Conservation (phyloP, 1,284 basidiomycete genomes). For the Naganishia liquefaciens region DNA sequence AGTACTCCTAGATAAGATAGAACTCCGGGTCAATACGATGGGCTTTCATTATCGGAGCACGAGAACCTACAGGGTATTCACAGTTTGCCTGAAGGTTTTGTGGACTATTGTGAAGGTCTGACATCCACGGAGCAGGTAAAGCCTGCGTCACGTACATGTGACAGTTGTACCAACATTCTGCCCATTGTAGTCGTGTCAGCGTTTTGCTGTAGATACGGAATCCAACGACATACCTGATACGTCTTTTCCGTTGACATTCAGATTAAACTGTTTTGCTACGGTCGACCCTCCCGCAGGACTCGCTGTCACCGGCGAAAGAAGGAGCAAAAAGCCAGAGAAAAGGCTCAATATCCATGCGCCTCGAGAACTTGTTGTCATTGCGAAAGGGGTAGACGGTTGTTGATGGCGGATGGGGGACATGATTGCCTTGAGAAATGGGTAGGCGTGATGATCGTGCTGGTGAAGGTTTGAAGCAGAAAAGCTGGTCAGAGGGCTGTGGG, state of each 20-base stretch:
- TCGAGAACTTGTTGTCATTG: neutral
- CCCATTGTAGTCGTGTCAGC: neutral
- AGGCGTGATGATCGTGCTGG: neutral
- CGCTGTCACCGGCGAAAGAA: neutral
- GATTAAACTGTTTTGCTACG: conserved; percentile 15
- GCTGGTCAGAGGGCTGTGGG: no score
- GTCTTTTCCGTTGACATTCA: conserved; percentile 8
- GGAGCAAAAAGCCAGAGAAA: neutral
- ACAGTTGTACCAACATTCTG: conserved; percentile 12
- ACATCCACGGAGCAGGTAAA: conserved; percentile 23
- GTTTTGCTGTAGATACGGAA: neutral
- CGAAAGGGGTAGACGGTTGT: neutral
- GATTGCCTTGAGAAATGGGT: neutral
- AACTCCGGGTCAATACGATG: no score
- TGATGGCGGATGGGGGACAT: neutral
- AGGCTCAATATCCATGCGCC: neutral
- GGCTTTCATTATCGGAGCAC: no score
- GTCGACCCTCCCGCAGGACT: neutral
- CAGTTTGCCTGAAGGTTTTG: conserved; percentile 6
- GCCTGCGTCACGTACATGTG: conserved; percentile 1
- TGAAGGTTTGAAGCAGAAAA: neutral
- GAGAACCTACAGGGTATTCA: conserved; percentile 4
- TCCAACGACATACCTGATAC: conserved; percentile 5
- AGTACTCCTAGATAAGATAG: neutral
- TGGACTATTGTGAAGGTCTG: neutral